Evolutionary conservation across 192 early-diverging fungal species (phyloP).

Genomic region (Podila epicladia): DNA sequence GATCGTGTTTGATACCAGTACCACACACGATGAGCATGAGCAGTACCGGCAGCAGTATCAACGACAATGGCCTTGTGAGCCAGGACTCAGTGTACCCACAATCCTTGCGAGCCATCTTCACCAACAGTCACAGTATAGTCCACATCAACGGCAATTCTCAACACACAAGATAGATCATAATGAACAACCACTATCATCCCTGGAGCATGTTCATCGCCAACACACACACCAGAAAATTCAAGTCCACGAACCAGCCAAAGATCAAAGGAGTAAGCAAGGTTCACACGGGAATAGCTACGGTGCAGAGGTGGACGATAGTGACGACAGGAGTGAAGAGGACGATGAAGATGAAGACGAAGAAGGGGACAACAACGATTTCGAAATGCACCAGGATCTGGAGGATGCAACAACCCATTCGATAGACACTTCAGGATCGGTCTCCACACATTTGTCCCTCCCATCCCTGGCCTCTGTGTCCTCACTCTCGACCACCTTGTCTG

Average conservation of each 20-base stretch:
- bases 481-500: background rate
- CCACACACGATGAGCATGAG: background rate
- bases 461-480: constrained; percentile 4
- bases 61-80: constrained; percentile 7
- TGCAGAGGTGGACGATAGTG: background rate
- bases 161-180: background rate
- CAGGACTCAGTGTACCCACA: constrained; percentile 6
- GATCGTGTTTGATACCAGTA: background rate
- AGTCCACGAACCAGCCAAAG: background rate
- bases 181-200: background rate
- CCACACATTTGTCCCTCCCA: constrained; percentile 6
- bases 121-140: background rate
- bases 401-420: background rate
- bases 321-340: constrained; percentile 7
- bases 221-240: background rate
- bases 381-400: constrained; percentile 1
- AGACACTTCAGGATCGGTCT: background rate
- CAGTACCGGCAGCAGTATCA: constrained; percentile 17
- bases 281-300: background rate
- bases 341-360: constrained; percentile 12
- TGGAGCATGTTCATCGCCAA: background rate
- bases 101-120: constrained; percentile 2
- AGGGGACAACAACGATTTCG: background rate
- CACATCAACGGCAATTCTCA: background rate
- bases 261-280: background rate